Conservation (phyloP, 2,329 filamentous ascomycete species). For the Xylogone sp. region DNA sequence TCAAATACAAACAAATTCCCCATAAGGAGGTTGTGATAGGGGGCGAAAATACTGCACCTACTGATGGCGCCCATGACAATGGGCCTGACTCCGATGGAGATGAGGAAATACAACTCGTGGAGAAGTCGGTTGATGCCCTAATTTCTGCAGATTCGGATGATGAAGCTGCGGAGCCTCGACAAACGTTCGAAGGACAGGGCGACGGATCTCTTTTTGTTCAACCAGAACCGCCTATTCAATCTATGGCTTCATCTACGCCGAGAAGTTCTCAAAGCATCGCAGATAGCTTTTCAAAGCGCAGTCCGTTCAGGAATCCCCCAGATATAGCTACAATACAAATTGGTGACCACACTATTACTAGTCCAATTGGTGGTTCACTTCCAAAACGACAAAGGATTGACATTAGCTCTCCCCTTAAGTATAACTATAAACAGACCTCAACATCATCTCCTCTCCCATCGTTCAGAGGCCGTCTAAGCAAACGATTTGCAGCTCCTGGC, state of each 20-base stretch:
- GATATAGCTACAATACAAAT: slow-evolving; percentile 30
- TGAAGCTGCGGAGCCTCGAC: background rate
- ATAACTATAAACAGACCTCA: background rate
- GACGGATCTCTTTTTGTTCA: slow-evolving; percentile 2
- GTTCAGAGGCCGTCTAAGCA: slow-evolving; percentile 25
- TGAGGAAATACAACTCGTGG: background rate
- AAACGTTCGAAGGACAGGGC: background rate
- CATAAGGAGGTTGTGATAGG: slow-evolving; percentile 18
- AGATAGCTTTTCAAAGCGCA: slow-evolving; percentile 18
- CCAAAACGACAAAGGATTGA: slow-evolving; percentile 19
- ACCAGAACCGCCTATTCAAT: slow-evolving; percentile 16
- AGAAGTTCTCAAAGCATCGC: slow-evolving; percentile 18
- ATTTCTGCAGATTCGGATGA: background rate
- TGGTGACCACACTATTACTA: slow-evolving; percentile 26
- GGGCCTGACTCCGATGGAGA: background rate
- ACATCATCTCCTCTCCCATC: slow-evolving; percentile 12
- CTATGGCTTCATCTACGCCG: slow-evolving; percentile 14
- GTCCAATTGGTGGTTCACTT: slow-evolving; percentile 23
- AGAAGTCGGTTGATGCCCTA: background rate
- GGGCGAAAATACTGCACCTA: slow-evolving; percentile 4
- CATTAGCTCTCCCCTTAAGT: slow-evolving; percentile 3
- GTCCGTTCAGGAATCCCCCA: slow-evolving; percentile 4
- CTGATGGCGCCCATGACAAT: background rate
- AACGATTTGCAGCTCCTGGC: slow-evolving; percentile 25
- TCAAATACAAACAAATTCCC: slow-evolving; percentile 23